These are phyloP conservation scores for Camelina laxa DNA, from an alignment of 345 rosid genomes.

Conservation along the genomic window DNA sequence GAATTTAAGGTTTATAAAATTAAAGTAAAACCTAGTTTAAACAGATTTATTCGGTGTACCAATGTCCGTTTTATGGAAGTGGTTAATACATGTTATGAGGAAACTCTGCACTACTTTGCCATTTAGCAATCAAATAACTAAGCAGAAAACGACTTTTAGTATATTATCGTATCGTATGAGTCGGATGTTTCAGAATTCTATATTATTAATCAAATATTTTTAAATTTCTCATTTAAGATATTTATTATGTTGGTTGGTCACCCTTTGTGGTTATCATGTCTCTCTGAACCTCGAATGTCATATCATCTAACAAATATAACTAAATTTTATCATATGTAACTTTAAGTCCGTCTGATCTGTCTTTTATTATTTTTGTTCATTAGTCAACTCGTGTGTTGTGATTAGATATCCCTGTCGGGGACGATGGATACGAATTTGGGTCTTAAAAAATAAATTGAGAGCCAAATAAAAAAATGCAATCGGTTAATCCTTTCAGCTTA, in stretches of 20 bases:
- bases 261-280: conserved; percentile 36
- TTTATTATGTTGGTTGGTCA: conserved; percentile 15
- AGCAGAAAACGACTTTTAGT: neutral
- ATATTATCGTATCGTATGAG: neutral
- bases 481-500: too few species aligned
- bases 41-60: neutral
- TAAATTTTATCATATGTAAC: neutral
- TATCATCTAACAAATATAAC: neutral
- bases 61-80: conserved; percentile 11
- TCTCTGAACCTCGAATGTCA: neutral
- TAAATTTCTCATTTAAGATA: neutral
- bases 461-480: neutral
- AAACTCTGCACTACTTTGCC: conserved; percentile 40
- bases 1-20: conserved; percentile 6
- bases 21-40: neutral
- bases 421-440: neutral
- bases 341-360: neutral
- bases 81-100: conserved; percentile 43
- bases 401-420: conserved; percentile 17
- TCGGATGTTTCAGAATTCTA: neutral
- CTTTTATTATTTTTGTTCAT: neutral
- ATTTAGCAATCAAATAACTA: neutral
- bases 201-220: neutral
- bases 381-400: conserved; percentile 4
- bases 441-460: neutral